Conservation (phyloP, 306 rosid genomes). For the Prunus davidiana region DNA sequence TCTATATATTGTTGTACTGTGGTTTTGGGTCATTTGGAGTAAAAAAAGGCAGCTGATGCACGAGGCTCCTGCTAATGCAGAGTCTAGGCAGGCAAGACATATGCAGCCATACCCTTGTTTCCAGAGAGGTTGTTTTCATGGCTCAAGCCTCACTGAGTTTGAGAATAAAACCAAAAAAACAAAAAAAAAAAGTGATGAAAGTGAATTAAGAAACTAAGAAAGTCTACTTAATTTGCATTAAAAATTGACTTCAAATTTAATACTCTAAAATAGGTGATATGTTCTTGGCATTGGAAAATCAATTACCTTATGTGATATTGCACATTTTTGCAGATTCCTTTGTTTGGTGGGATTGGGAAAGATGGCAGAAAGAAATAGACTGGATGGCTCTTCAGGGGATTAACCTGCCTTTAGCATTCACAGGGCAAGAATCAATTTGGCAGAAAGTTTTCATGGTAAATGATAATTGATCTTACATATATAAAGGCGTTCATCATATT, state of each 20-base stretch:
- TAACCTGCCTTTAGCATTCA: slow-evolving; percentile 92
- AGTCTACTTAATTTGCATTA: background rate
- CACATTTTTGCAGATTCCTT: slow-evolving; percentile 63
- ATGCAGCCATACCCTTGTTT: background rate
- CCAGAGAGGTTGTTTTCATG: background rate
- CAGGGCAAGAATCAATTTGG: slow-evolving; percentile 96
- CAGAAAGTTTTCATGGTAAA: slow-evolving; percentile 76
- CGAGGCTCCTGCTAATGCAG: background rate
- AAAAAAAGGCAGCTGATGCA: background rate
- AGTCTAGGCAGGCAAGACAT: background rate
- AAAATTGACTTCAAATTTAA: background rate
- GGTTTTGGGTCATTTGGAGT: background rate
- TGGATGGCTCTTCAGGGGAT: slow-evolving; percentile 99
- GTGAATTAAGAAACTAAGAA: background rate
- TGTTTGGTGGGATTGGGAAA: slow-evolving; percentile 99
- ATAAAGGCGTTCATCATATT: background rate
- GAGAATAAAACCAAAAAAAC: background rate
- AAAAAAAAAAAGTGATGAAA: background rate
- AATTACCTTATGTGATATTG: background rate
- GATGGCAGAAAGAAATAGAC: slow-evolving; percentile 97
- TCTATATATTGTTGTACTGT: background rate
- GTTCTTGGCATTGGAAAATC: background rate
- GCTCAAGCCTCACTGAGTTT: background rate
- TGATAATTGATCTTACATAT: slow-evolving; percentile 5
- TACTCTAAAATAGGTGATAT: background rate